Evolutionary conservation across 495 filamentous ascomycete species (phyloP).

Genomic region (Penicillium paxilli): DNA sequence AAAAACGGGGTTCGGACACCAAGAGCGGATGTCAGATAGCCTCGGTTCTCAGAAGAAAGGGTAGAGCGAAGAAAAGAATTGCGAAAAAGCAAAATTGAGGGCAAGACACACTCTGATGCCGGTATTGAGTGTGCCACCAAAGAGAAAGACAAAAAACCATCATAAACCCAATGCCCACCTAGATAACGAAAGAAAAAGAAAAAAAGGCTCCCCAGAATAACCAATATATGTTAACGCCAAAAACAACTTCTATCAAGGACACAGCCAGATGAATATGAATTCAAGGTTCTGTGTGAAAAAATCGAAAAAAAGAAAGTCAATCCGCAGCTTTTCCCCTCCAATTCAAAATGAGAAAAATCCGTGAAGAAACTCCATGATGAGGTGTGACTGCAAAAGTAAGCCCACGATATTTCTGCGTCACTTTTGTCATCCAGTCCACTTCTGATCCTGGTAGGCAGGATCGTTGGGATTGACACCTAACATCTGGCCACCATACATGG

Average conservation of each 20-base stretch:
- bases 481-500: slow-evolving; percentile 37
- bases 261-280: slow-evolving; percentile 8
- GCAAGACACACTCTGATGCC: not conserved
- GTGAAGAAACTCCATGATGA: not conserved
- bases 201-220: slow-evolving; percentile 16
- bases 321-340: slow-evolving; percentile 6
- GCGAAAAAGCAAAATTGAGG: not conserved
- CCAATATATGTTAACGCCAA: slow-evolving; percentile 37
- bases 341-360: not conserved
- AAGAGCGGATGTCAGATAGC: not conserved
- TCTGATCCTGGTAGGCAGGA: slow-evolving; percentile 29
- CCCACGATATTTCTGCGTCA: not conserved
- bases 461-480: slow-evolving; percentile 34
- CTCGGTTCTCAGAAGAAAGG: not conserved
- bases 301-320: slow-evolving; percentile 4
- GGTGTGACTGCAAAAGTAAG: slow-evolving; percentile 5
- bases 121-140: slow-evolving; percentile 4
- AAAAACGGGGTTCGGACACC: slow-evolving; percentile 1
- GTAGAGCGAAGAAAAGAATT: not conserved
- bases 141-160: not conserved
- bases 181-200: slow-evolving; percentile 1
- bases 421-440: slow-evolving; percentile 32
- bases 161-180: slow-evolving; percentile 6
- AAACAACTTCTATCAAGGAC: slow-evolving; percentile 20
- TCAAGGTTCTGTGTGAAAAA: not conserved